A percentile compares a stretch with the other conserved stretches of the same genome.
Conservation (phyloP, 768 basidiomycete genomes). For the Lentinus tigrinus region DNA sequence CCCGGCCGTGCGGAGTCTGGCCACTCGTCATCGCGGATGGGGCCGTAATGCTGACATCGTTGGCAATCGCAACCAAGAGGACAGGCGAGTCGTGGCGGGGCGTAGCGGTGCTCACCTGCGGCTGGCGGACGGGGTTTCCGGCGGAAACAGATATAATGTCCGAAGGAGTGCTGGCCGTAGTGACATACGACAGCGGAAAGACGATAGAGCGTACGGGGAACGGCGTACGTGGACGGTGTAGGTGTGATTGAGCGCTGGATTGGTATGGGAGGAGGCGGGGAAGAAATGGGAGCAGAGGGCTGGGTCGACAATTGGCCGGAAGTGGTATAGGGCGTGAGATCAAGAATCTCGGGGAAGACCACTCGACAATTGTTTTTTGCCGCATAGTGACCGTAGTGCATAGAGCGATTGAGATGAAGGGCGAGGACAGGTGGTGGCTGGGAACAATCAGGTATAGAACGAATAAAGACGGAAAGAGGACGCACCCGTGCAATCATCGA, state of each 20-base stretch:
- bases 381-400: slow-evolving; percentile 73
- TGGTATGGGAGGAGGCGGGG: slow-evolving; percentile 48
- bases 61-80: slow-evolving; percentile 48
- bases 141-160: slow-evolving; percentile 92
- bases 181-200: slow-evolving; percentile 88
- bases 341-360: slow-evolving; percentile 82
- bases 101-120: slow-evolving; percentile 38
- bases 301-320: slow-evolving; percentile 71
- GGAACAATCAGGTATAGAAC: not conserved
- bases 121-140: slow-evolving; percentile 65
- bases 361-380: slow-evolving; percentile 85
- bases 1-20: slow-evolving; percentile 31
- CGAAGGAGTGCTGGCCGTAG: slow-evolving; percentile 89
- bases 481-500: slow-evolving; percentile 88
- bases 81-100: slow-evolving; percentile 39
- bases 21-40: slow-evolving; percentile 54
- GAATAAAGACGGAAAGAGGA: slow-evolving; percentile 9
- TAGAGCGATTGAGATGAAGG: slow-evolving; percentile 89
- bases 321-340: slow-evolving; percentile 86
- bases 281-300: slow-evolving; percentile 71
- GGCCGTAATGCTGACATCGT: slow-evolving; percentile 45
- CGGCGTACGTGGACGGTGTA: slow-evolving; percentile 51
- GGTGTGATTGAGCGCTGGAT: slow-evolving; percentile 50
- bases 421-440: slow-evolving; percentile 86
- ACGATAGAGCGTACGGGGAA: slow-evolving; percentile 76